Percentiles rank a stretch among this genome's conserved stretches.
Conservation (phyloP, 495 filamentous ascomycete genomes). For the Penicillium ochrochloron region DNA sequence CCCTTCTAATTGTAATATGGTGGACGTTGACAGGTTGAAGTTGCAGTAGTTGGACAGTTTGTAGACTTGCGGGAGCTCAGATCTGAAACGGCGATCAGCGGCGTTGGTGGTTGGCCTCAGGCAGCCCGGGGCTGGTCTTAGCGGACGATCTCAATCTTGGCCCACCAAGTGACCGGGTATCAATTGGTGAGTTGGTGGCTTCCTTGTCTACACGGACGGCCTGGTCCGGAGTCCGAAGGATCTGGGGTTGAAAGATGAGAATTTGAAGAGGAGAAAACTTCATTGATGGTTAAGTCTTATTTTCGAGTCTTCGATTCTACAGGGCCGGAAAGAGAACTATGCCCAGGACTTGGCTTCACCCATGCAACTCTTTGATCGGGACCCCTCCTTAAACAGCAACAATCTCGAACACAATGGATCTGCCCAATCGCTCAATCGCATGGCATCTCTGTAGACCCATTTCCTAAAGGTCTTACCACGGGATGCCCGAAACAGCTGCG, state of each 20-base stretch:
- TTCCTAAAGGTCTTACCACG: slow-evolving; percentile 9
- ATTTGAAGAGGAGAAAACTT: not conserved
- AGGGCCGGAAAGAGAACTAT: slow-evolving; percentile 24
- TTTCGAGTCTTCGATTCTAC: not conserved
- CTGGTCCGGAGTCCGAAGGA: slow-evolving; percentile 5
- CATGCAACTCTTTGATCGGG: slow-evolving; percentile 12
- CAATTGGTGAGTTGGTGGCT: slow-evolving; percentile 2
- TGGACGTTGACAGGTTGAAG: slow-evolving; percentile 9
- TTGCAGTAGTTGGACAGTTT: slow-evolving; percentile 21
- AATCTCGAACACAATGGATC: not conserved
- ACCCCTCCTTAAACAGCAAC: not conserved
- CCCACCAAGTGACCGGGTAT: not conserved
- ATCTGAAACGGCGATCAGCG: slow-evolving; percentile 24
- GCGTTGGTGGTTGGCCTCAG: slow-evolving; percentile 25
- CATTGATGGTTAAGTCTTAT: no score
- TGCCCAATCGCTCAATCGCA: slow-evolving; percentile 9
- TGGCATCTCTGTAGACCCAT: not conserved
- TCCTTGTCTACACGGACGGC: not conserved
- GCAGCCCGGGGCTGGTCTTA: slow-evolving; percentile 2
- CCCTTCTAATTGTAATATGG: slow-evolving; percentile 12
- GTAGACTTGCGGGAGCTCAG: slow-evolving; percentile 13
- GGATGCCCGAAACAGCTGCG: slow-evolving; percentile 24
- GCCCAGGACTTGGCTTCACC: not conserved
- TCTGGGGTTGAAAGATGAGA: not conserved
- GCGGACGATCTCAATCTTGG: slow-evolving; percentile 10